phyloP scores from a whole-genome alignment of 345 rosid species.

The Ceriops decandra region DNA sequence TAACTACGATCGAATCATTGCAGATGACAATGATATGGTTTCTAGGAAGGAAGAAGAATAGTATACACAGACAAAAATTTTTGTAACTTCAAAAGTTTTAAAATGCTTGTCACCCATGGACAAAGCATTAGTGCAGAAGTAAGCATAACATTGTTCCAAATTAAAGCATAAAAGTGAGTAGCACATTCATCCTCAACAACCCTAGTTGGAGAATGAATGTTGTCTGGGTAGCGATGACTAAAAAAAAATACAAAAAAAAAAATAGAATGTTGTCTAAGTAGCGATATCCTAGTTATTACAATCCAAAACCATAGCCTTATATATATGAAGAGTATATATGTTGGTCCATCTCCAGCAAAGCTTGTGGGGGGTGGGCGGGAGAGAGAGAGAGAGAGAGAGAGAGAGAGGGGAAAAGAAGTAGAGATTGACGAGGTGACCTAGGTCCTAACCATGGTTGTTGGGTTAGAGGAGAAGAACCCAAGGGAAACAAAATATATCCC shows the following conservation, averaged over 20 bases:
- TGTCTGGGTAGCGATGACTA: neutral
- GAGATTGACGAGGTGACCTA: constrained; percentile 38
- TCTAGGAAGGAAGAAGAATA: neutral
- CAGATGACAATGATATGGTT: no score
- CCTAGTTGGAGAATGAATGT: constrained; percentile 34
- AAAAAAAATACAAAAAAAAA: no score
- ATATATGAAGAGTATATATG: constrained; percentile 25
- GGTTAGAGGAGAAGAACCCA: constrained; percentile 55
- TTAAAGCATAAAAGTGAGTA: constrained; percentile 33
- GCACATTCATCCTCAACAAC: constrained; percentile 35
- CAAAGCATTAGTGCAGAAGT: constrained; percentile 24
- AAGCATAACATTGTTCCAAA: constrained; percentile 29
- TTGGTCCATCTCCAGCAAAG: constrained; percentile 23
- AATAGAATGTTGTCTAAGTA: constrained; percentile 7
- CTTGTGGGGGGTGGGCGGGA: constrained; percentile 5
- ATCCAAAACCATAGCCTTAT: constrained; percentile 39
- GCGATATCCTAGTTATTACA: constrained; percentile 33
- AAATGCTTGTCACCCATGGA: constrained; percentile 12
- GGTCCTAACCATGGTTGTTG: constrained; percentile 95
- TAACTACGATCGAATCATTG: no score
- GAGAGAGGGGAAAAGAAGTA: constrained; percentile 19
- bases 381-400: constrained; percentile 10
- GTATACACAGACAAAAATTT: neutral
- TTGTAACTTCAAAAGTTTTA: neutral
- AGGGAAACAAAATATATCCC: constrained; percentile 93